These are phyloP conservation scores for Meira nashicola DNA, from an alignment of 1,284 basidiomycete genomes.

Conservation along the genomic window DNA sequence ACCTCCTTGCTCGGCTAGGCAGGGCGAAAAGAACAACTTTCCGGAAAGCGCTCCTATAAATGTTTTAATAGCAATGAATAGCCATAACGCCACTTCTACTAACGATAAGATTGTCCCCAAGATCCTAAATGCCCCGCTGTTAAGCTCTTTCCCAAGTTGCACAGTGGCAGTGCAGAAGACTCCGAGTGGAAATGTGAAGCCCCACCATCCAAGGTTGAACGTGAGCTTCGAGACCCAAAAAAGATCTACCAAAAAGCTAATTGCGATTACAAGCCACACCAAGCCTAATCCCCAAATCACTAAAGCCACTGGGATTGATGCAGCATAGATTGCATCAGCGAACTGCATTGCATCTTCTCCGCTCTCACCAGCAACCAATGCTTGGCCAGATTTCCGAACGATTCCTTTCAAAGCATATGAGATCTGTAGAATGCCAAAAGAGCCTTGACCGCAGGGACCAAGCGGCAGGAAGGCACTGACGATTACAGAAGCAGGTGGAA, in stretches of 20 bases:
- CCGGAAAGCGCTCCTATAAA: constrained; percentile 8
- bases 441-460: constrained; percentile 62
- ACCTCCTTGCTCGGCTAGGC: constrained; percentile 25
- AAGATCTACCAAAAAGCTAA: constrained; percentile 40
- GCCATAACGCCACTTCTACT: constrained; percentile 30
- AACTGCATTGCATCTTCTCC: constrained; percentile 17
- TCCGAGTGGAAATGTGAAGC: constrained; percentile 41
- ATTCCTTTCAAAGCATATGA: constrained; percentile 23
- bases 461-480: constrained; percentile 63
- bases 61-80: constrained; percentile 23
- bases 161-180: constrained; percentile 28
- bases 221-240: constrained; percentile 25
- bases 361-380: constrained; percentile 13
- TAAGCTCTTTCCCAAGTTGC: constrained; percentile 30
- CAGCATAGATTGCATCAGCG: constrained; percentile 32
- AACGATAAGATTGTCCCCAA: constrained; percentile 29
- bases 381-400: constrained; percentile 9
- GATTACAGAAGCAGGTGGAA: constrained; percentile 57
- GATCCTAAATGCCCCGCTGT: constrained; percentile 29
- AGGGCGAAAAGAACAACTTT: constrained; percentile 33
- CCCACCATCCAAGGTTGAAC: constrained; percentile 47
- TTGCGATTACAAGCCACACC: constrained; percentile 55
- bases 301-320: constrained; percentile 43
- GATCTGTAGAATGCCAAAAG: constrained; percentile 61
- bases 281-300: constrained; percentile 57